Base-by-base conservation (phyloP, 2,329 filamentous ascomycete species). In the Teratosphaeria pseudoeucalypti region DNA sequence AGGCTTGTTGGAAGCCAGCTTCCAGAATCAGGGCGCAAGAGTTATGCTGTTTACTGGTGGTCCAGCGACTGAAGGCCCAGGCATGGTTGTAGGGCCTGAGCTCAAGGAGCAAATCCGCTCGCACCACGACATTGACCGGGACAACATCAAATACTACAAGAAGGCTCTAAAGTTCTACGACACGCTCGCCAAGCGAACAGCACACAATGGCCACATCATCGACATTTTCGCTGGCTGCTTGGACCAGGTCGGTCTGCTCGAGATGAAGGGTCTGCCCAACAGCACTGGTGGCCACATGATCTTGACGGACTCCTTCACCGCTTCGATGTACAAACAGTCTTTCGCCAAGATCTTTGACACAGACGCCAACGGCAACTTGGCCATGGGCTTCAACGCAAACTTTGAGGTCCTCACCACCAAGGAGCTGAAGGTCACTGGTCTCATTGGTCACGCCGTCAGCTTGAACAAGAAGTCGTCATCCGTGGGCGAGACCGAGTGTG, bases 141-240 rank as follows among this genome's bases (percentile, higher is more conserved):
- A 99, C 75, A 96, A 96, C 73, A 95, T 96, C 78, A 99, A 99
- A 76, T 96, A 97, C 77, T 97, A 95, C 79, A 99, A 99, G 82
- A 99, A 99, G 78, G 94, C 94, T 26, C 77, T 96, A 56, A 99
- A 97, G 86, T 97, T 96, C 75, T 99, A 97, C 73, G 94, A 99
- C 63, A 88, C 85, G 64, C 82, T 99, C 52, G 92, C 94, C 5
- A 97, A 97, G 77, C 85, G 94, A 61, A 90, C 91, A 23, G 90
- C 94, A 14, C 92, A 97, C 75, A 99, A 99, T 69, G 92, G 94
- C 26, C 94, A 99, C 71, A 89, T 96, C 65, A 90, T 99, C 67
- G 94, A 99, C 74, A 94, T 99, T 58, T 99, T 97, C 73, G 94
- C 92, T 58, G 94, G 94, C 49, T 99, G 94, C 74, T 82, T 99